Evolutionary conservation across 1,284 basidiomycete genomes (phyloP), one percentile per base, ranked within the genome.

Genomic region (Spongispora temasekensis): DNA sequence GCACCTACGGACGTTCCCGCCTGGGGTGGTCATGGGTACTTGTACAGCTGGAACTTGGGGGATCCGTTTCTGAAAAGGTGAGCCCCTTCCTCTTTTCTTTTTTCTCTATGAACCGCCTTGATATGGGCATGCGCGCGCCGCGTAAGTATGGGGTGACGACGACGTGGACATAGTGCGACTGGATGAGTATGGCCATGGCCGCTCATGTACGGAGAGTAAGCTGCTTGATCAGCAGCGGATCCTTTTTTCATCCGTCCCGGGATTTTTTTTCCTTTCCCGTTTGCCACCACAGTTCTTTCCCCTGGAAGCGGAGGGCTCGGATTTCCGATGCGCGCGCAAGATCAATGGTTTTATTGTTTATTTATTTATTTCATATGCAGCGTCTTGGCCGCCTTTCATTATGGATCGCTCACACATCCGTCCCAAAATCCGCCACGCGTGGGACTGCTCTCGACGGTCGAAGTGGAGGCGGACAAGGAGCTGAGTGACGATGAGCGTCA

Each of bases 401-500:
- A 83, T 64, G 88, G 88, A 23, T 87, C 89, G 66, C 69, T 90
- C 42, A 82, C 82, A 0, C 78, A 85, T 63, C 88, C 88, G 2
- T 85, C 83, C 1, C 73, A 76, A 55, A 88, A 90, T 68, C 83
- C 83, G 2, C 86, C 89, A 0, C 82, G 83, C n/a, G 83, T 91
- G 57, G 89, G 89, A 10, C 81, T 91, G 60, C 67, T 88, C 44
- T 90, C 88, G 12, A 88, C 85, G 1, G 86, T 91, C 3, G 85
- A 87, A 1, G 37, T 64, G 17, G 78, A 88, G 65, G 86, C 85
- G 4, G 64, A 64, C 2, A 60, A 64, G 50, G 34, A 57, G 3
- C 28, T 75, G 10, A 70, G 67, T 7, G 69, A 75, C 0, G 71
- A 71, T 51, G 53, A 71, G 9, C 63, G 61, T 27, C 27, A 32